A percentile compares a stretch with the other conserved stretches of the same genome.
Conservation (phyloP, 495 filamentous ascomycete species). For the Aspergillus coremiiformis region DNA sequence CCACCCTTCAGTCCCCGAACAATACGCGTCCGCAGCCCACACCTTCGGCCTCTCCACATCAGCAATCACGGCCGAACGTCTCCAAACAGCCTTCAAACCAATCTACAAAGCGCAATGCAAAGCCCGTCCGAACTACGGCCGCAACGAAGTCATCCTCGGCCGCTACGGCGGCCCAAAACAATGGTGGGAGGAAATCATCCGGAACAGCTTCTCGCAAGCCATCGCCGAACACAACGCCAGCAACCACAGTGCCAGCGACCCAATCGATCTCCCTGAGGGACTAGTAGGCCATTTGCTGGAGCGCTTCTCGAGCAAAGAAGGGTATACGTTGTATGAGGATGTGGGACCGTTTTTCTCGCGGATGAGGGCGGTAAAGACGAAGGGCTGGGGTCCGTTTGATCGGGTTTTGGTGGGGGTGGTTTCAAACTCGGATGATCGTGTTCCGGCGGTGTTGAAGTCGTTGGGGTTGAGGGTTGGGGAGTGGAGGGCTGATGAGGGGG, state of each 20-base stretch:
- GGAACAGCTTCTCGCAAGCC: conserved; percentile 22
- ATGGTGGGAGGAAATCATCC: conserved; percentile 66
- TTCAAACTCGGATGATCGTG: conserved; percentile 72
- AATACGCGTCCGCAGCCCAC: conserved; percentile 56
- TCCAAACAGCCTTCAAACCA: conserved; percentile 31
- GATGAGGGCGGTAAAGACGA: conserved; percentile 23
- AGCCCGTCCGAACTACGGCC: conserved; percentile 61
- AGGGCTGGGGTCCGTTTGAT: conserved; percentile 13
- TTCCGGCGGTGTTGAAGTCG: conserved; percentile 51
- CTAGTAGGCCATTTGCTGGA: conserved; percentile 49
- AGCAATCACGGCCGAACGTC: conserved; percentile 22
- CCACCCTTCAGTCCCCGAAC: conserved; percentile 46
- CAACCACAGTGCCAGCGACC: neutral
- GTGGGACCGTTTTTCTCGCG: conserved; percentile 45
- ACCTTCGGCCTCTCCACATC: conserved; percentile 44
- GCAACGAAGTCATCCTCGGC: conserved; percentile 32
- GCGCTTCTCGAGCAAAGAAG: conserved; percentile 54
- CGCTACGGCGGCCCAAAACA: conserved; percentile 44
- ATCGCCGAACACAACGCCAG: too few species aligned
- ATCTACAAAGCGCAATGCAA: conserved; percentile 46
- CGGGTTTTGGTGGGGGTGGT: conserved; percentile 55
- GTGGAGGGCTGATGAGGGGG: conserved; percentile 27
- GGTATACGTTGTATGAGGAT: conserved; percentile 53
- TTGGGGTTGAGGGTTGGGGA: conserved; percentile 52
- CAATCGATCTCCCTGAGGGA: conserved; percentile 24